Evolutionary conservation across 257 asterid genomes (phyloP).

Genomic region (Solanum verrucosum): DNA sequence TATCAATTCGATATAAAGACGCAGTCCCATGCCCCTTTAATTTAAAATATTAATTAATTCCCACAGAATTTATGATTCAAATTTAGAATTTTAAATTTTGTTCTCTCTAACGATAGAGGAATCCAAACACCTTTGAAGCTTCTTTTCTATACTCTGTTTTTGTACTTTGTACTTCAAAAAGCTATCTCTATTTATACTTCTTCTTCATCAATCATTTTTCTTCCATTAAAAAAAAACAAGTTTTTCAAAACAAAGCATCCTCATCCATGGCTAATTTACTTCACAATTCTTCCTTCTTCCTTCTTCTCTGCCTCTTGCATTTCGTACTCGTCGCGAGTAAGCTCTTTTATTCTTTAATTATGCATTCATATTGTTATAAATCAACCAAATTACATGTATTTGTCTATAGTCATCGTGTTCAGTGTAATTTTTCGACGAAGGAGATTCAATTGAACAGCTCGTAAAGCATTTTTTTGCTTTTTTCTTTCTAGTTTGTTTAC

Average conservation of each 20-base stretch:
- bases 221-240: background rate
- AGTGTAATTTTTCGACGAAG: background rate
- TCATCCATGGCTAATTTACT: conserved; percentile 1
- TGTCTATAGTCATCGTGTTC: background rate
- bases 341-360: background rate
- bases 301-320: background rate
- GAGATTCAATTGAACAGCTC: background rate
- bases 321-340: background rate
- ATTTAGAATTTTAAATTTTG: background rate
- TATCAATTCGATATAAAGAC: background rate
- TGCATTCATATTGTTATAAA: background rate
- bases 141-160: background rate
- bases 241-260: background rate
- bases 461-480: background rate
- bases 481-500: background rate
- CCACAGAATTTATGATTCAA: background rate
- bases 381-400: background rate
- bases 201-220: background rate
- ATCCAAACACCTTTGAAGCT: background rate
- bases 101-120: background rate
- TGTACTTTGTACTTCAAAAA: background rate
- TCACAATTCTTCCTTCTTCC: background rate
- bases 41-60: background rate
- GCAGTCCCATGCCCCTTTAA: background rate
- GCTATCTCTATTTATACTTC: background rate